Conservation (phyloP, 1,284 basidiomycete species). For the Cystobasidium sp. region DNA sequence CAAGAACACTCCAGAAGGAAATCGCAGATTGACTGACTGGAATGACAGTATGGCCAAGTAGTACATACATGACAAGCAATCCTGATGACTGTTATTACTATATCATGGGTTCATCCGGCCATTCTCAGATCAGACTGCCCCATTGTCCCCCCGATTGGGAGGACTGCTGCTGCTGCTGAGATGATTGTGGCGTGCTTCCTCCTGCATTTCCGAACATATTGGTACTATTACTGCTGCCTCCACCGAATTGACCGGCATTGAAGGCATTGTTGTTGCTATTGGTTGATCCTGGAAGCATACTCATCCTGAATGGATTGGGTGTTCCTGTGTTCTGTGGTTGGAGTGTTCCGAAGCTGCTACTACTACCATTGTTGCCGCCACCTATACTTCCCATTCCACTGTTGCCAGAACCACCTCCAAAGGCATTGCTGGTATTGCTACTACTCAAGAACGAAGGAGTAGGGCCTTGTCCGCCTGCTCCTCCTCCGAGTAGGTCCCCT, state of each 20-base stretch:
- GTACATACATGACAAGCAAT: background rate
- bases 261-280: background rate
- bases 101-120: background rate
- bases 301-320: slow-evolving; percentile 41
- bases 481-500: no score
- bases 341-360: background rate
- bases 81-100: background rate
- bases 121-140: slow-evolving; percentile 40
- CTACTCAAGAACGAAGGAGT: no score
- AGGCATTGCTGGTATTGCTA: no score
- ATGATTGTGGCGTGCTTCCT: slow-evolving; percentile 1
- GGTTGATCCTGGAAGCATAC: slow-evolving; percentile 22
- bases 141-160: slow-evolving; percentile 4
- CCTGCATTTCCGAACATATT: slow-evolving; percentile 13
- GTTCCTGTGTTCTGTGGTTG: slow-evolving; percentile 27
- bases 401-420: background rate
- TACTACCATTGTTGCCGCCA: background rate
- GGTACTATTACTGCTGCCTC: no score
- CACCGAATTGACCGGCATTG: no score
- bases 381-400: background rate
- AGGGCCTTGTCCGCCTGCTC: no score
- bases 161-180: slow-evolving; percentile 29
- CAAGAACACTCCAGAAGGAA: slow-evolving; percentile 16
- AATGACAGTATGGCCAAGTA: background rate
- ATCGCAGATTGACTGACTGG: background rate